These are phyloP conservation scores for Phytophthora tubulina DNA, from an alignment of 352 stramenopile genomes.

Conservation along the genomic window DNA sequence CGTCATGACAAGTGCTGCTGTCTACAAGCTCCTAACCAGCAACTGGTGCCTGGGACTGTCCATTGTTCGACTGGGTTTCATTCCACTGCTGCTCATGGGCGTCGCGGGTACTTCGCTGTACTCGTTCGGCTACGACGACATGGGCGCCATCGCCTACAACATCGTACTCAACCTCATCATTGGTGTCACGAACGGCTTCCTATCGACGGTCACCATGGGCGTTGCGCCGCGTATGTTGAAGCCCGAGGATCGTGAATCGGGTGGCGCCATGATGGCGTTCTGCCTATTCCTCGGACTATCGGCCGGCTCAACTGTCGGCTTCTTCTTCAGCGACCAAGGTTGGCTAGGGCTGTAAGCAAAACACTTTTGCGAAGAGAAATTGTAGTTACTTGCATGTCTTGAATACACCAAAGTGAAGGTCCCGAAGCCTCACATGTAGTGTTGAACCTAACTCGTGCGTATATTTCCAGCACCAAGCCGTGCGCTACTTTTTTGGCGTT, in stretches of 20 bases:
- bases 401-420: too few species aligned
- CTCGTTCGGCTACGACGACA: slow-evolving; percentile 48
- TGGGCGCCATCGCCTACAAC: slow-evolving; percentile 49
- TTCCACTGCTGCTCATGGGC: slow-evolving; percentile 66
- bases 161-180: slow-evolving; percentile 58
- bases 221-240: slow-evolving; percentile 55
- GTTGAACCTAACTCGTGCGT: not conserved
- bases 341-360: slow-evolving; percentile 49
- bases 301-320: slow-evolving; percentile 54
- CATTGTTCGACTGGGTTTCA: slow-evolving; percentile 58
- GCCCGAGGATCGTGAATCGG: slow-evolving; percentile 61
- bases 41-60: slow-evolving; percentile 28
- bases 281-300: slow-evolving; percentile 64
- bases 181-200: slow-evolving; percentile 55
- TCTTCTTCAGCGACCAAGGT: slow-evolving; percentile 55
- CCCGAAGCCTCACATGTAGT: not conserved
- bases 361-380: slow-evolving; percentile 1
- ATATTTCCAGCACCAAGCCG: not conserved
- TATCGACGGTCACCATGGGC: slow-evolving; percentile 73
- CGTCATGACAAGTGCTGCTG: slow-evolving; percentile 51
- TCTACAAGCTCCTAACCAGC: slow-evolving; percentile 65
- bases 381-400: too few species aligned
- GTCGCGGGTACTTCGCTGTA: slow-evolving; percentile 63
- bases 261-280: slow-evolving; percentile 57
- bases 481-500: slow-evolving; percentile 17